Conservation (phyloP, 2,329 filamentous ascomycete genomes). For the Phaeosphaeriaceae sp. region DNA sequence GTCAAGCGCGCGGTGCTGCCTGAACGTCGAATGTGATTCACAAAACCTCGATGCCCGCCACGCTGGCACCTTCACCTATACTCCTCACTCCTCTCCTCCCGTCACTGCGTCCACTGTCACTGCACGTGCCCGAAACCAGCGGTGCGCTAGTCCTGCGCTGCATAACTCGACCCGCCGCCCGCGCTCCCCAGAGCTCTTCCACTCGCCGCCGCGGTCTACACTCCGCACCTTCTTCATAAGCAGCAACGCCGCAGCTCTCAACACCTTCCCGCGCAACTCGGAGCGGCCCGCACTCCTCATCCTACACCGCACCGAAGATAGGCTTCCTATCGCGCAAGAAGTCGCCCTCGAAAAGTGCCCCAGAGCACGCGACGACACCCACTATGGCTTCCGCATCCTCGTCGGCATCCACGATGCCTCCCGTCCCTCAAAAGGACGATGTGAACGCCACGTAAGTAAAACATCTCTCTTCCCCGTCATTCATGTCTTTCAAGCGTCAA, state of each 20-base stretch:
- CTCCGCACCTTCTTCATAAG: constrained; percentile 2
- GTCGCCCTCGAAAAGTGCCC: constrained; percentile 43
- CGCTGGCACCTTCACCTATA: constrained; percentile 23
- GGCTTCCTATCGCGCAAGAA: constrained; percentile 41
- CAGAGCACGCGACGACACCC: constrained; percentile 41
- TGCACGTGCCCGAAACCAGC: background rate
- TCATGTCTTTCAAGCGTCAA: no score
- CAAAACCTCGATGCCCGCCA: constrained; percentile 34
- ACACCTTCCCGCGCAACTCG: constrained; percentile 1
- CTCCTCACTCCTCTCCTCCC: constrained; percentile 5
- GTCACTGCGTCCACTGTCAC: constrained; percentile 1
- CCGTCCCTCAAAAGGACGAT: constrained; percentile 63
- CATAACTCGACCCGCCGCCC: constrained; percentile 6
- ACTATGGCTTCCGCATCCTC: constrained; percentile 37
- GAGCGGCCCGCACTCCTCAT: constrained; percentile 2
- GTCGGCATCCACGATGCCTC: constrained; percentile 47
- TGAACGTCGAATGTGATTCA: constrained; percentile 40
- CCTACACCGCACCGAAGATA: constrained; percentile 25
- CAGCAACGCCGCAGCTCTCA: background rate
- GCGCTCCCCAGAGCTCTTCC: constrained; percentile 7
- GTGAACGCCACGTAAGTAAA: constrained; percentile 66
- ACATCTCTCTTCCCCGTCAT: background rate
- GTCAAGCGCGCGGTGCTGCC: constrained; percentile 27
- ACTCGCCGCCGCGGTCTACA: background rate
- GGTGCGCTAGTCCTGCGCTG: constrained; percentile 6